Evolutionary conservation across 306 rosid species (phyloP).

Genomic region (Macrotyloma uniflorum): DNA sequence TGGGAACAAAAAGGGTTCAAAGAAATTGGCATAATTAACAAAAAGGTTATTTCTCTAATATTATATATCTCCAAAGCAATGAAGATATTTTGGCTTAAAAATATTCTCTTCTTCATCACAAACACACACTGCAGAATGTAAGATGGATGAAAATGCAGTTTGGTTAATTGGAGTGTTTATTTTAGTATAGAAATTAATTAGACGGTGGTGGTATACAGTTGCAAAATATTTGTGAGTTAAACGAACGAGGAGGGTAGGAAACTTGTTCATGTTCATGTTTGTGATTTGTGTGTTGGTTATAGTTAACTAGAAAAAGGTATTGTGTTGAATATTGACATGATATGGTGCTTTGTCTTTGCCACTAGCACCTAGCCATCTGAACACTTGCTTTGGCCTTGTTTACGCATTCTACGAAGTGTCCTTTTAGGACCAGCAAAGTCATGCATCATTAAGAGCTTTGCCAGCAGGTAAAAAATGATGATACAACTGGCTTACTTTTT

Average conservation of each 20-base stretch:
- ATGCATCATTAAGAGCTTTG: constrained; percentile 5
- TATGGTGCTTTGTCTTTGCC: background rate
- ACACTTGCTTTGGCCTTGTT: background rate
- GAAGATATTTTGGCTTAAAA: background rate
- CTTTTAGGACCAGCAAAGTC: constrained; percentile 30
- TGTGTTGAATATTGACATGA: background rate
- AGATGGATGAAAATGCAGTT: background rate
- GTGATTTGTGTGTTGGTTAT: background rate
- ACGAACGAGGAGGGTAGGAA: background rate
- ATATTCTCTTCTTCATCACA: background rate
- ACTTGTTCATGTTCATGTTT: constrained; percentile 1
- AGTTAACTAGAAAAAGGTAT: background rate
- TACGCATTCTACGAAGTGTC: constrained; percentile 24
- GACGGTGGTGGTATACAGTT: background rate
- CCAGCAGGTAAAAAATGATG: constrained; percentile 7
- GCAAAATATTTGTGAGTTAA: background rate
- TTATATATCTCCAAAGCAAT: constrained; percentile 21
- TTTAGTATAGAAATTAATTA: background rate
- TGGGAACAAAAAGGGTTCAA: background rate
- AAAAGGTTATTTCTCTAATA: background rate
- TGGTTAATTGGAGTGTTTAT: constrained; percentile 1
- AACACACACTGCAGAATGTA: background rate
- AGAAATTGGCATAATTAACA: background rate
- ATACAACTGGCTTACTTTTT: background rate
- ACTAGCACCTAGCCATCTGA: background rate